Percentiles rank a stretch among this genome's conserved stretches.
Conservation (phyloP, 1,284 basidiomycete species). For the Marasmius oreades region DNA sequence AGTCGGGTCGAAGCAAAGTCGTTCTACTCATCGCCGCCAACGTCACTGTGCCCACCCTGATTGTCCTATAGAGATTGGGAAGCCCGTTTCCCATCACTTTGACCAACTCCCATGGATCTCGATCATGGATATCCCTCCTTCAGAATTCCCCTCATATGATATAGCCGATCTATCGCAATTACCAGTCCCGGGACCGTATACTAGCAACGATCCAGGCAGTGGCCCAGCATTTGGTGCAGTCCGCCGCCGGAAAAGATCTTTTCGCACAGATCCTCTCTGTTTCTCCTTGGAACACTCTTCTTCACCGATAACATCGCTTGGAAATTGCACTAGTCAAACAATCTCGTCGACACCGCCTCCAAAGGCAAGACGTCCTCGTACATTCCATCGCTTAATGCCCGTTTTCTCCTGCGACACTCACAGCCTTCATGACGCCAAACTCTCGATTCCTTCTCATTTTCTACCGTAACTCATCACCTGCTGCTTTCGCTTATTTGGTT, state of each 20-base stretch:
- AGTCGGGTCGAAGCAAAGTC: not conserved
- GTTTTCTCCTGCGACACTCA: conserved; percentile 36
- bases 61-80: conserved; percentile 21
- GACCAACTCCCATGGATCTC: conserved; percentile 63
- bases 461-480: conserved; percentile 12
- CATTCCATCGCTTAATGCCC: conserved; percentile 62
- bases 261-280: conserved; percentile 45
- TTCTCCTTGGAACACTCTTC: conserved; percentile 20
- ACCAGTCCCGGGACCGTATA: conserved; percentile 16
- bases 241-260: conserved; percentile 49
- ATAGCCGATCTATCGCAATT: conserved; percentile 59
- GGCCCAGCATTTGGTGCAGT: conserved; percentile 39
- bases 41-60: conserved; percentile 13
- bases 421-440: conserved; percentile 27
- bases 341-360: conserved; percentile 30
- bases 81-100: conserved; percentile 37
- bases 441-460: conserved; percentile 19
- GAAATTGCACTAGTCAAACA: conserved; percentile 16
- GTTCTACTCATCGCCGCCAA: conserved; percentile 3
- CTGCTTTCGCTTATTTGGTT: conserved; percentile 9
- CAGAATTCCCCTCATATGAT: conserved; percentile 38
- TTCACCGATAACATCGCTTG: conserved; percentile 19
- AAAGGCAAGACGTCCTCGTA: conserved; percentile 39
- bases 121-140: conserved; percentile 39
- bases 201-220: conserved; percentile 12